phyloP scores from a whole-genome alignment of 306 rosid genomes.

The Pyrus pyrifolia region DNA sequence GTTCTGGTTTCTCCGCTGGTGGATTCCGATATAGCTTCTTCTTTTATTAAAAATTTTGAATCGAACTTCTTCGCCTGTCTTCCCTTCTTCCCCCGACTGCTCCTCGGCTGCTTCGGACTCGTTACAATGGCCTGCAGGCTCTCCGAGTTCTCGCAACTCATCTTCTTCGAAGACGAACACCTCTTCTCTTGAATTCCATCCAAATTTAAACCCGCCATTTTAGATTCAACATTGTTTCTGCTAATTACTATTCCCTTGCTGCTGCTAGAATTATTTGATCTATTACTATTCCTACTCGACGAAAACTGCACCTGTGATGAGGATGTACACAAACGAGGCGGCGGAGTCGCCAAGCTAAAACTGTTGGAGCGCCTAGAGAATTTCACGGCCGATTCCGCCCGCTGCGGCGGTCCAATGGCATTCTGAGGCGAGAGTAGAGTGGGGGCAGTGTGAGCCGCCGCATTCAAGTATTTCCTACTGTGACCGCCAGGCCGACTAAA shows the following conservation, averaged over 20 bases:
- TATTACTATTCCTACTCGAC: not conserved
- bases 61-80: constrained; percentile 57
- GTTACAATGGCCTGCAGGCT: not conserved
- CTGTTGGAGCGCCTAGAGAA: constrained; percentile 10
- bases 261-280: not conserved
- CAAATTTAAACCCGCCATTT: constrained; percentile 29
- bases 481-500: constrained; percentile 71
- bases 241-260: constrained; percentile 5
- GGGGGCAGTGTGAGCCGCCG: not conserved
- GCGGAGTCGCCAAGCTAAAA: constrained; percentile 10
- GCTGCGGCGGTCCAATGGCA: not conserved
- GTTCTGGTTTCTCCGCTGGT: constrained; percentile 58
- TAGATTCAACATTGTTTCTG: constrained; percentile 10
- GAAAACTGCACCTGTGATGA: constrained; percentile 18
- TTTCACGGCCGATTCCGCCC: not conserved
- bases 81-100: constrained; percentile 46
- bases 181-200: constrained; percentile 23
- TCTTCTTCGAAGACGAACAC: constrained; percentile 10
- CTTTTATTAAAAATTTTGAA: constrained; percentile 52
- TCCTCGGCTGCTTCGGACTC: constrained; percentile 12
- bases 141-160: not conserved
- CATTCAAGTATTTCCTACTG: constrained; percentile 32
- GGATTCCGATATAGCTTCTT: constrained; percentile 39
- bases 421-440: not conserved
- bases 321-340: not conserved